Evolutionary conservation across 495 filamentous ascomycete genomes (phyloP), one percentile per base, ranked within the genome.

Genomic region (Lindgomyces ingoldianus): DNA sequence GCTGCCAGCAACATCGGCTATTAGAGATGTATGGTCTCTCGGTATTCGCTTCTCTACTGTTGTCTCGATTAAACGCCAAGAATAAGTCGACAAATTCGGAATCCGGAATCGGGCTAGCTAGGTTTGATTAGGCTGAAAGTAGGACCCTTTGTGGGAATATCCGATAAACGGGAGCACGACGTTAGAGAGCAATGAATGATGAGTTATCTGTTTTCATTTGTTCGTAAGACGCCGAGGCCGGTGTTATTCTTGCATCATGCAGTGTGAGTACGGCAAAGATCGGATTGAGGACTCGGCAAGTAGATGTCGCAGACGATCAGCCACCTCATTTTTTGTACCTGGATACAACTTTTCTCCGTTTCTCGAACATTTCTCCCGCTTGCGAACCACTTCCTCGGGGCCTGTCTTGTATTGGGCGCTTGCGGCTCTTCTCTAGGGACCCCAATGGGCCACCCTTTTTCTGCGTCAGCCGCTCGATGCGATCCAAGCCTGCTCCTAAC

Each of bases 401-500:
- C 1, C 86, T 85, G 68, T 89, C 88, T 18, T 81, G 80, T 39
- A 78, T 69, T 16, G 81, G 82, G 70, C 90, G 83, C 79, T 93
- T 96, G 41, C 90, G 81, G 75, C 90, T 95, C 78, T 83, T 91
- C 68, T 93, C 91, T 57, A 96, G 72, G 21, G 84, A 77, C 44
- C 81, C 81, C 69, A 76, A 80, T n/a, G 78, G 79, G 11, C 84
- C 84, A 29, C 77, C 79, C 53, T 80, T 84, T 65, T 82, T 84
- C 64, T 79, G 80, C 2, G 89, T 95, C 70, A 93, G 75, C 58
- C 83, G 78, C 60, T 87, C 84, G 71, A 93, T 90, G 47, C 89
- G 79, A 74, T 94, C 89, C 25, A 90, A 81, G 39, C 91, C 91
- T 66, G 89, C 86, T 27, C 86, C 89, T 14, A 96, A 83, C 3